Conservation (phyloP, 1,139 yeast species). For the Taphrina sp. region DNA sequence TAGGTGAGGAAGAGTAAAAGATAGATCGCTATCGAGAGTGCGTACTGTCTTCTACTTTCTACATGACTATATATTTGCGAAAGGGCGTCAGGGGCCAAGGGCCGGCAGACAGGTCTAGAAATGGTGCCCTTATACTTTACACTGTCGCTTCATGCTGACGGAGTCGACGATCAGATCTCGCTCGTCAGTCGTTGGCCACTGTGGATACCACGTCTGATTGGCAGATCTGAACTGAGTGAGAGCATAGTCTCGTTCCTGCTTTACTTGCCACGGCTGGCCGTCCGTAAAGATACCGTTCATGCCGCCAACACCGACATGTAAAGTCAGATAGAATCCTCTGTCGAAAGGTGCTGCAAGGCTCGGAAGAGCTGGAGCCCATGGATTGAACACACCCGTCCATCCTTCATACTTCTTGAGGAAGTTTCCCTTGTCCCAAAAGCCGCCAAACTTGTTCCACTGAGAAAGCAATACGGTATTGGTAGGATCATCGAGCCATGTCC, state of each 20-base stretch:
- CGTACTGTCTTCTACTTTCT: too few relatives aligned
- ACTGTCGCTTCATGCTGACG: slow-evolving; percentile 29
- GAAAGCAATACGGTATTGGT: slow-evolving; percentile 35
- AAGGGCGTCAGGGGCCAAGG: too few relatives aligned
- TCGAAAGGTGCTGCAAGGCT: slow-evolving; percentile 37
- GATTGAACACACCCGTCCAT: slow-evolving; percentile 33
- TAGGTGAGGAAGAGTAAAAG: too few relatives aligned
- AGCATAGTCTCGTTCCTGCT: slow-evolving; percentile 23
- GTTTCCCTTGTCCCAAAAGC: slow-evolving; percentile 35
- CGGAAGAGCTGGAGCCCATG: slow-evolving; percentile 32
- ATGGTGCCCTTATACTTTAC: too few relatives aligned
- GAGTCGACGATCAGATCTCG: slow-evolving; percentile 29
- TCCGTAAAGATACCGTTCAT: slow-evolving; percentile 37
- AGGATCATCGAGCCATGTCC: slow-evolving; percentile 37
- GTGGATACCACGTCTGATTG: slow-evolving; percentile 11
- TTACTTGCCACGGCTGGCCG: slow-evolving; percentile 33
- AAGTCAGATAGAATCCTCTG: slow-evolving; percentile 35
- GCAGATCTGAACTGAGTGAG: slow-evolving; percentile 13
- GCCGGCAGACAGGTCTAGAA: too few relatives aligned
- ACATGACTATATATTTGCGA: too few relatives aligned
- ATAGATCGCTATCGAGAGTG: too few relatives aligned
- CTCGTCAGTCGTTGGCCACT: slow-evolving; percentile 31
- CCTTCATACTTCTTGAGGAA: slow-evolving; percentile 28
- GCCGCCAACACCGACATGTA: slow-evolving; percentile 38
- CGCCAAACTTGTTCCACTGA: slow-evolving; percentile 31